phyloP scores from a whole-genome alignment of 768 basidiomycete genomes.

The Xerocomus potaroensis region DNA sequence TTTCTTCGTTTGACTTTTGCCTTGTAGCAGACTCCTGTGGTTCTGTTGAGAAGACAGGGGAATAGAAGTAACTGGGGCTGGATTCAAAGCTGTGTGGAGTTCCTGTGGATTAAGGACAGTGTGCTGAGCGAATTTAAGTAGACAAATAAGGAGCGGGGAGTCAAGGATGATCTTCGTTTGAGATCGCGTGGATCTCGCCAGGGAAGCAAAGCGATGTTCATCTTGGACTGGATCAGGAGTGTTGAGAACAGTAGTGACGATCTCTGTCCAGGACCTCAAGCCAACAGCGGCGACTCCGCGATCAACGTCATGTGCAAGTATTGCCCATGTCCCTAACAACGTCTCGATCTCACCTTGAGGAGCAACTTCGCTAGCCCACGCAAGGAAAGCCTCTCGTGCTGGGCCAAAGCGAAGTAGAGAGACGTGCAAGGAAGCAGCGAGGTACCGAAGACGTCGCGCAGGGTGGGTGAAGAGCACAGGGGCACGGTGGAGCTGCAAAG shows the following conservation, averaged over 20 bases:
- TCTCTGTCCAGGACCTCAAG: slow-evolving; percentile 49
- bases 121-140: slow-evolving; percentile 51
- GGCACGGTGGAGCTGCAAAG: slow-evolving; percentile 74
- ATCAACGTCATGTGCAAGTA: slow-evolving; percentile 70
- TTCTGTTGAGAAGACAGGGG: slow-evolving; percentile 11
- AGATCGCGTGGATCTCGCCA: neutral
- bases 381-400: slow-evolving; percentile 45
- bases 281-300: slow-evolving; percentile 51
- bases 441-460: slow-evolving; percentile 65
- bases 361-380: slow-evolving; percentile 46
- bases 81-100: slow-evolving; percentile 60
- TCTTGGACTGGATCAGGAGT: neutral
- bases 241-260: slow-evolving; percentile 17
- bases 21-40: slow-evolving; percentile 2
- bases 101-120: slow-evolving; percentile 58
- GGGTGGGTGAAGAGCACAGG: slow-evolving; percentile 78
- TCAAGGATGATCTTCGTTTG: slow-evolving; percentile 30
- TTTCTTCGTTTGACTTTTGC: slow-evolving; percentile 20
- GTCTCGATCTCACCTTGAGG: slow-evolving; percentile 48
- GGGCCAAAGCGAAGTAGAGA: slow-evolving; percentile 56
- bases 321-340: slow-evolving; percentile 69
- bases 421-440: slow-evolving; percentile 57
- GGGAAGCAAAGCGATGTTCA: neutral
- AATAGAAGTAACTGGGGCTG: slow-evolving; percentile 44
- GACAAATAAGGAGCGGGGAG: slow-evolving; percentile 27